Percentiles rank a stretch among this genome's conserved stretches.
These are phyloP conservation scores for Petunia secreta DNA, from an alignment of 257 asterid genomes.

Conservation along the genomic window DNA sequence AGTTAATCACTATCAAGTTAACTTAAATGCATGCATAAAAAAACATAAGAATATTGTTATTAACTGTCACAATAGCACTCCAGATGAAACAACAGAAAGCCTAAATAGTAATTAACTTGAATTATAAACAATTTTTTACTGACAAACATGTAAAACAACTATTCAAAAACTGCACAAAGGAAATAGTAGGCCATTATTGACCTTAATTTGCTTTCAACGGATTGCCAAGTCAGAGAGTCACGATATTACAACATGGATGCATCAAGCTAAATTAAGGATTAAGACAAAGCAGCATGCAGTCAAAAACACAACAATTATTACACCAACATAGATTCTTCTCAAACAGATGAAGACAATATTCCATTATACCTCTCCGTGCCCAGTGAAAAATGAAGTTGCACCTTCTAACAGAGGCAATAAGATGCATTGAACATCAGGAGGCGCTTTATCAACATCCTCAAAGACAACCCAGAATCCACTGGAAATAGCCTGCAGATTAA, in stretches of 20 bases:
- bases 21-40: neutral
- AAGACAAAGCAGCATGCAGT: slow-evolving; percentile 16
- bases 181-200: neutral
- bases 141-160: slow-evolving; percentile 6
- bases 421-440: slow-evolving; percentile 76
- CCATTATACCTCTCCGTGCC: slow-evolving; percentile 86
- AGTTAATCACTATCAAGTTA: slow-evolving; percentile 3
- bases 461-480: slow-evolving; percentile 92
- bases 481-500: slow-evolving; percentile 70
- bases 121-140: neutral
- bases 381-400: slow-evolving; percentile 66
- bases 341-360: slow-evolving; percentile 1
- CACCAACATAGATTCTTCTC: neutral
- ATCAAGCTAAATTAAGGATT: slow-evolving; percentile 13
- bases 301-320: neutral
- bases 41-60: neutral
- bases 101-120: neutral
- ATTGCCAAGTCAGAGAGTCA: neutral
- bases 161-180: slow-evolving; percentile 1
- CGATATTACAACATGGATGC: neutral
- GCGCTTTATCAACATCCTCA: slow-evolving; percentile 95
- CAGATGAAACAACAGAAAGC: neutral
- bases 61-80: neutral
- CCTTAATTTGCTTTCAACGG: neutral
- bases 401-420: slow-evolving; percentile 87